Evolutionary conservation across 352 stramenopile species (phyloP), one percentile per base, ranked within the genome.

Genomic region (Phytophthora sp.): DNA sequence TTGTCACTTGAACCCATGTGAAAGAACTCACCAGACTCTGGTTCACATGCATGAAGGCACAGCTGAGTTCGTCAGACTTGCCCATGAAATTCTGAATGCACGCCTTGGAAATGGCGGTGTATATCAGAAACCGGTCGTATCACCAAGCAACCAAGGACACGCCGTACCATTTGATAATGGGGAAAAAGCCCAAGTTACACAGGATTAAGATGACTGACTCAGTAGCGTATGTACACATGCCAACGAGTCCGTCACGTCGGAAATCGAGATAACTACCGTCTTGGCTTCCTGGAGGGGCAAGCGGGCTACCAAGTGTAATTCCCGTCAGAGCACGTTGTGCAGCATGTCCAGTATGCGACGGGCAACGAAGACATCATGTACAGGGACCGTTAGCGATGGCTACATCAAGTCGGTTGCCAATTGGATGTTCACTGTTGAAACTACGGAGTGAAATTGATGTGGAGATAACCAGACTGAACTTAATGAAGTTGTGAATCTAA

Each of bases 281-380:
- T 38, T 15, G 51, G 51, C 8, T 58, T 47, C 11, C 51, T 20
- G n/a, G 36, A 58, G 39, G 51, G 51, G 2, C 20, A 16, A 38
- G 20, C 29, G 3, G 51, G 35, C 20, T 58, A 26, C 35, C 42
- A 58, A 26, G 5, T 58, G 16, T 58, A 49, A 9, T 58, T 45
- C 12, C n/a, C n/a, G n/a, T n/a, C n/a, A n/a, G n/a, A n/a, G n/a
- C n/a, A n/a, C n/a, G n/a, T n/a, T n/a, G n/a, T n/a, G n/a, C n/a
- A n/a, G n/a, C n/a, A n/a, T n/a, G n/a, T n/a, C n/a, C n/a, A n/a
- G n/a, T n/a, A n/a, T 15, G 24, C 35, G 3, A 27, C 4, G 16
- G 11, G 23, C 18, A 60, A 60, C n/a, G 52, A 60, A 26, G 38
- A 51, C 15, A 44, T 51, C 4, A 2, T 60, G 5, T 51, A 51